A percentile compares a stretch with the other conserved stretches of the same genome.
Conservation (phyloP, 345 rosid species). For the Ceriops tagal region DNA sequence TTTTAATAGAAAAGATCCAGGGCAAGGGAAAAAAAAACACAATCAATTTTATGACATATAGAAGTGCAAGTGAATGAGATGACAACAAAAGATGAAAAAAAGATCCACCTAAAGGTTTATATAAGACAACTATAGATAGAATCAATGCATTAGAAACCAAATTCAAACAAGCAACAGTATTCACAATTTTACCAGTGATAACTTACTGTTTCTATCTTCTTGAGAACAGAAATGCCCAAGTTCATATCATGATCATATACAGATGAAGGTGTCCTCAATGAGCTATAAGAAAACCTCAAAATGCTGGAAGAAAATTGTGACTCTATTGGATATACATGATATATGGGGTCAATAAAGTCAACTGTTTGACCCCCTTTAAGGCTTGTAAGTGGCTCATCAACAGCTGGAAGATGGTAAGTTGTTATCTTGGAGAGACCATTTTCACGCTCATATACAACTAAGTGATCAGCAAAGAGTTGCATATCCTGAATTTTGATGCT, state of each 20-base stretch:
- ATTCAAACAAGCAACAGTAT: not conserved
- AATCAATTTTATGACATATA: too few species aligned
- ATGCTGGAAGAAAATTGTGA: constrained; percentile 61
- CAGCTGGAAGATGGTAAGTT: constrained; percentile 62
- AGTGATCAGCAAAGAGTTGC: constrained; percentile 71
- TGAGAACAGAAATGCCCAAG: constrained; percentile 58
- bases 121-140: not conserved
- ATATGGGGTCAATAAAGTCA: constrained; percentile 73
- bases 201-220: constrained; percentile 82
- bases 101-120: too few species aligned
- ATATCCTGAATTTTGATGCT: constrained; percentile 78
- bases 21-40: too few species aligned
- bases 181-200: constrained; percentile 5
- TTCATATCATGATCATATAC: constrained; percentile 84
- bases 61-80: too few species aligned
- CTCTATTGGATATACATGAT: constrained; percentile 46
- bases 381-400: constrained; percentile 58
- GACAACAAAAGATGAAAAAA: too few species aligned
- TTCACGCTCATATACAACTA: constrained; percentile 77
- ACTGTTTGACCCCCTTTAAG: constrained; percentile 57
- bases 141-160: not conserved
- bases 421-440: constrained; percentile 63
- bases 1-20: too few species aligned
- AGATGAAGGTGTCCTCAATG: constrained; percentile 76
- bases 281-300: constrained; percentile 75